Percentiles rank a stretch among this genome's conserved stretches.
phyloP scores from a whole-genome alignment of 129 eudicot genomes.

The Artemisia argyi region DNA sequence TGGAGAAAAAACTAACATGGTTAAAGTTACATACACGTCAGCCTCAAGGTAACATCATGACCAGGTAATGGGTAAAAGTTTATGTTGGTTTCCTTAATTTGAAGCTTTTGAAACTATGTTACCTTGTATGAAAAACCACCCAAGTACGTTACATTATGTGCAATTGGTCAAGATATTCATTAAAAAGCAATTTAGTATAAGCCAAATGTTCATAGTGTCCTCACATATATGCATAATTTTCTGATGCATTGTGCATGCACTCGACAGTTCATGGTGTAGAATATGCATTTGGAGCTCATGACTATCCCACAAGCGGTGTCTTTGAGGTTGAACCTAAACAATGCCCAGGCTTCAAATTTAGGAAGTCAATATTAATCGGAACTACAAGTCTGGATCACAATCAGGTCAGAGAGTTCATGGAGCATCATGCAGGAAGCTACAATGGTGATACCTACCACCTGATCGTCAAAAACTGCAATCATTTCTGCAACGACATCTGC shows the following conservation, averaged over 20 bases:
- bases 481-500: constrained; percentile 61
- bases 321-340: constrained; percentile 68
- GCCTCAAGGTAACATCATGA: too few relatives aligned
- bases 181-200: neutral
- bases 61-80: too few relatives aligned
- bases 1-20: too few relatives aligned
- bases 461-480: constrained; percentile 60
- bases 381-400: constrained; percentile 41
- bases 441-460: constrained; percentile 59
- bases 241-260: constrained; percentile 6
- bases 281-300: constrained; percentile 69
- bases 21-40: too few relatives aligned
- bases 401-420: constrained; percentile 54
- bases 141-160: neutral
- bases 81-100: too few relatives aligned
- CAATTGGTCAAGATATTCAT: neutral
- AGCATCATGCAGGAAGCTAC: constrained; percentile 46
- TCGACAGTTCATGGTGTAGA: constrained; percentile 59
- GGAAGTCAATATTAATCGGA: constrained; percentile 58
- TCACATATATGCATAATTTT: neutral
- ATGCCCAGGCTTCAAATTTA: constrained; percentile 66
- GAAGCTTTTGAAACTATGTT: too few relatives aligned
- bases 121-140: too few relatives aligned
- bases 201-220: neutral
- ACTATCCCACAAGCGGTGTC: constrained; percentile 53